Evolutionary conservation across 139 green algal species (phyloP).

Genomic region (Trebouxia sp.): DNA sequence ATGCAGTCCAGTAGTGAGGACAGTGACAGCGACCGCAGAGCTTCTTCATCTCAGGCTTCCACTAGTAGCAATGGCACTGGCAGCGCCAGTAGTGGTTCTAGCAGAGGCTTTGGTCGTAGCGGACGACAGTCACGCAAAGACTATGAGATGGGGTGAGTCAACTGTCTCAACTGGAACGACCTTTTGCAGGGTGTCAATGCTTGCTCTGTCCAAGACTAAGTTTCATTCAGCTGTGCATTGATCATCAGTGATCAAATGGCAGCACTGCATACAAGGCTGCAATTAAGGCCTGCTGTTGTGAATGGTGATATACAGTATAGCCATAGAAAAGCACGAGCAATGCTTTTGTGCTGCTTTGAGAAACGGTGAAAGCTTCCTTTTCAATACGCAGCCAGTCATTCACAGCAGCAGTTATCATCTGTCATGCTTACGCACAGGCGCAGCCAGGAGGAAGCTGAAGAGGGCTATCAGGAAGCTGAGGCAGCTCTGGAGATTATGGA

Average conservation of each 20-base stretch:
- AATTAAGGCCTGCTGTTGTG: too few species aligned
- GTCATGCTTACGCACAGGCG: background rate
- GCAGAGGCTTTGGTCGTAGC: background rate
- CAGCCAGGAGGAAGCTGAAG: conserved; percentile 35
- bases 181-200: background rate
- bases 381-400: too few species aligned
- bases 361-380: too few species aligned
- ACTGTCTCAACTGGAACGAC: too few species aligned
- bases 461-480: conserved; percentile 45
- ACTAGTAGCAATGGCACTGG: background rate
- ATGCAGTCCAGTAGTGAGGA: too few species aligned
- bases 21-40: background rate
- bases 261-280: too few species aligned
- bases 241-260: too few species aligned
- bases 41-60: background rate
- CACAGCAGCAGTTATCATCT: too few species aligned
- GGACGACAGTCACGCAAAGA: background rate
- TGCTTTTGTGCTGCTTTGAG: too few species aligned
- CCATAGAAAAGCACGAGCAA: too few species aligned
- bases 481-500: conserved; percentile 82
- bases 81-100: conserved; percentile 1
- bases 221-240: too few species aligned
- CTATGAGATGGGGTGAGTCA: conserved; percentile 10
- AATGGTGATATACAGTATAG: too few species aligned
- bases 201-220: background rate